Evolutionary conservation across 331 rosid genomes (phyloP).

Genomic region (Prunus yedoensis): DNA sequence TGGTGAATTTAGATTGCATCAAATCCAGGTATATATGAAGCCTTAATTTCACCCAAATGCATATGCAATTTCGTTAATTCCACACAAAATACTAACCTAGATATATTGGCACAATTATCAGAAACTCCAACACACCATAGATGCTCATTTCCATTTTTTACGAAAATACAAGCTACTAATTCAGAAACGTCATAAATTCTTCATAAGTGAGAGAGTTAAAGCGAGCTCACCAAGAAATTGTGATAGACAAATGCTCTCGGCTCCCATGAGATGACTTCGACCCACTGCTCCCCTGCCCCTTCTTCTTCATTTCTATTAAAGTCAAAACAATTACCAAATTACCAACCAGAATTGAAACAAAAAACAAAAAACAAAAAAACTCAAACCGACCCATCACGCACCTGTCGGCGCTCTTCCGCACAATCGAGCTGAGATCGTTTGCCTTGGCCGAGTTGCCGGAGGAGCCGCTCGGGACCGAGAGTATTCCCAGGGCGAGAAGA

Average conservation of each 20-base stretch:
- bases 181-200: not conserved
- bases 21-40: not conserved
- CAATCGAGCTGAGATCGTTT: conserved; percentile 86
- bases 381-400: conserved; percentile 8
- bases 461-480: conserved; percentile 69
- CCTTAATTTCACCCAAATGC: not conserved
- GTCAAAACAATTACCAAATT: conserved; percentile 1
- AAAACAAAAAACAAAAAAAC: not conserved
- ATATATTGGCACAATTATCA: not conserved
- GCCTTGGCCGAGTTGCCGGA: conserved; percentile 58
- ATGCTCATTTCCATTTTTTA: not conserved
- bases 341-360: not conserved
- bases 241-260: conserved; percentile 95
- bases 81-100: not conserved
- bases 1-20: not conserved
- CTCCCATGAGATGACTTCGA: conserved; percentile 94
- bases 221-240: conserved; percentile 65
- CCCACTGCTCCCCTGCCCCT: conserved; percentile 68
- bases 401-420: conserved; percentile 45
- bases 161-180: not conserved
- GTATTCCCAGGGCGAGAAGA: conserved; percentile 81
- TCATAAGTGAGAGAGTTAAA: not conserved
- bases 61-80: not conserved
- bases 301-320: conserved; percentile 42
- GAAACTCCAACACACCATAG: not conserved